A percentile compares a stretch with the other conserved stretches of the same genome.
These are phyloP conservation scores for Zoysia japonica DNA, from an alignment of 176 grass and related monocot genomes.

Conservation along the genomic window DNA sequence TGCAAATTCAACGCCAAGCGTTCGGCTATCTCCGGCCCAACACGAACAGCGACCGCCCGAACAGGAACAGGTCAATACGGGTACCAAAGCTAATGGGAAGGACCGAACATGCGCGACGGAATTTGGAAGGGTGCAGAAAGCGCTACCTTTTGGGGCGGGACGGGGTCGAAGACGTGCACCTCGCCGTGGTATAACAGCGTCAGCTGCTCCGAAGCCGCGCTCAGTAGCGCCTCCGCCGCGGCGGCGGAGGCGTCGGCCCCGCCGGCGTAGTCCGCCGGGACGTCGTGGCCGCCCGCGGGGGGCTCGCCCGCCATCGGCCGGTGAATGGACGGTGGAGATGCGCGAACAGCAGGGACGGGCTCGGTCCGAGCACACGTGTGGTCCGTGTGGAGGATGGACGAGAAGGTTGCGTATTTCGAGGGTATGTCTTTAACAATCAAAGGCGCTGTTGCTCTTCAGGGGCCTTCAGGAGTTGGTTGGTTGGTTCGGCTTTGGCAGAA, in stretches of 20 bases:
- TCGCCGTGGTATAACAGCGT: conserved; percentile 76
- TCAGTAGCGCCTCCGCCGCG: conserved; percentile 45
- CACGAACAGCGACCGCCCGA: background rate
- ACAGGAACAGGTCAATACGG: conserved; percentile 35
- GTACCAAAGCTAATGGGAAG: background rate
- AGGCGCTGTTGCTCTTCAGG: too few species aligned
- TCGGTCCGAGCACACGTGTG: conserved; percentile 48
- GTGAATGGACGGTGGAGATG: conserved; percentile 52
- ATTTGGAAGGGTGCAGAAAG: conserved; percentile 35
- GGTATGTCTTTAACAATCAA: too few species aligned
- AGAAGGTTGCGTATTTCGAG: background rate
- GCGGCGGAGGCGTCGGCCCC: conserved; percentile 11
- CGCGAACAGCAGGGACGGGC: background rate
- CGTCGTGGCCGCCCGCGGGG: conserved; percentile 40
- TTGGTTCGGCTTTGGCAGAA: too few species aligned
- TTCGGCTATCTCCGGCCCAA: conserved; percentile 9
- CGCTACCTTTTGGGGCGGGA: conserved; percentile 68
- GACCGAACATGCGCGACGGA: background rate
- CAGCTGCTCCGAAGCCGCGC: conserved; percentile 67
- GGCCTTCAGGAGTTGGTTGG: too few species aligned
- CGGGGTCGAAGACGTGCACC: conserved; percentile 81
- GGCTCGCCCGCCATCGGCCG: conserved; percentile 51
- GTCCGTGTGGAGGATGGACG: conserved; percentile 41
- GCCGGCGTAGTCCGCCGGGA: conserved; percentile 15
- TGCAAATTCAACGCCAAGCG: conserved; percentile 21